phyloP scores from a whole-genome alignment of 495 filamentous ascomycete species.

The Penicillium taxi region DNA sequence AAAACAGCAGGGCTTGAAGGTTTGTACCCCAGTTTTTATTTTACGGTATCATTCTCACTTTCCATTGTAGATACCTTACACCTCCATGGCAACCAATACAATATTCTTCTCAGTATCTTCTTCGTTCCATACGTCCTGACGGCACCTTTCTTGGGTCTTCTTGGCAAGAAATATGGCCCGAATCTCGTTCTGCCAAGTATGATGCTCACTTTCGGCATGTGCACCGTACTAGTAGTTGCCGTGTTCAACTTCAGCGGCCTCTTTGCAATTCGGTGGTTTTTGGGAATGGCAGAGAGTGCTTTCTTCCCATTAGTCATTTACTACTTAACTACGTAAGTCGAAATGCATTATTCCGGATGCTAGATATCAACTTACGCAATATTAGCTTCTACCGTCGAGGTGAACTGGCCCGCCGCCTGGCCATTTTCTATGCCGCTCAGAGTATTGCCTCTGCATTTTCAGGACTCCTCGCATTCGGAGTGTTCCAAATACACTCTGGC shows the following conservation, averaged over 20 bases:
- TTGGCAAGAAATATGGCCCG: constrained; percentile 61
- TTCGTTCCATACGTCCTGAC: constrained; percentile 71
- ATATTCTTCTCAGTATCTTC: constrained; percentile 63
- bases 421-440: constrained; percentile 70
- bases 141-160: constrained; percentile 57
- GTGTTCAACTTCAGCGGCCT: constrained; percentile 57
- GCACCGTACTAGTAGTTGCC: constrained; percentile 49
- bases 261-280: constrained; percentile 47
- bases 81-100: constrained; percentile 59
- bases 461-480: constrained; percentile 65
- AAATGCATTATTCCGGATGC: not conserved
- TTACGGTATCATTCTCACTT: not conserved
- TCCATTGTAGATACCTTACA: constrained; percentile 33
- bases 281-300: constrained; percentile 65
- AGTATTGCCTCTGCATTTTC: constrained; percentile 69
- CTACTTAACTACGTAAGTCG: constrained; percentile 42
- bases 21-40: constrained; percentile 1
- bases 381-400: constrained; percentile 59
- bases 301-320: constrained; percentile 67
- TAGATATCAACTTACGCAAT: not conserved
- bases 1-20: constrained; percentile 54
- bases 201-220: constrained; percentile 59
- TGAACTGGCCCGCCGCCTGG: constrained; percentile 67
- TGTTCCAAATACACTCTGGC: constrained; percentile 59
- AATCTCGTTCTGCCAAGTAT: constrained; percentile 55